A percentile compares a stretch with the other conserved stretches of the same genome.
These are phyloP conservation scores for Eudorina sp. DNA, from an alignment of 139 green algal genomes.

Conservation along the genomic window DNA sequence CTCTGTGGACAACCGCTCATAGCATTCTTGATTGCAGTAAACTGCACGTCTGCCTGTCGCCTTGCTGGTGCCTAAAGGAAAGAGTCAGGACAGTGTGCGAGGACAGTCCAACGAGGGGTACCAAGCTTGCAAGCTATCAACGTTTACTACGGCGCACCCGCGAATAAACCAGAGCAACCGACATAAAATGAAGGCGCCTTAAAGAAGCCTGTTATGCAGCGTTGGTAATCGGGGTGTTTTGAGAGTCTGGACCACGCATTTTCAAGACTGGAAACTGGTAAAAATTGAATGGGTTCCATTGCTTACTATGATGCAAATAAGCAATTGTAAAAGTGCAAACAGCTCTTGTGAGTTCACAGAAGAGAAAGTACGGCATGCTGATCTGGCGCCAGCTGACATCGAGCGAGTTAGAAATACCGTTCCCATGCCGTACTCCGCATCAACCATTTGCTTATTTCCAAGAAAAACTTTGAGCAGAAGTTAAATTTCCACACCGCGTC, in stretches of 20 bases:
- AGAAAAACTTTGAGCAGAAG: no score
- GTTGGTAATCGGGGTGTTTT: not conserved
- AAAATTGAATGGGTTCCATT: not conserved
- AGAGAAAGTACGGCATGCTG: no score
- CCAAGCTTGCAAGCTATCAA: not conserved
- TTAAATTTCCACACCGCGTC: no score
- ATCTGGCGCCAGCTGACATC: no score
- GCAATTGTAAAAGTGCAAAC: no score
- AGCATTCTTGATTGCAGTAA: not conserved
- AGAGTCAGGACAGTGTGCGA: not conserved
- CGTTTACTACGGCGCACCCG: constrained; percentile 5
- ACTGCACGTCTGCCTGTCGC: constrained; percentile 1
- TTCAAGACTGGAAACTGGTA: not conserved
- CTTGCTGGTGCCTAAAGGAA: constrained; percentile 5
- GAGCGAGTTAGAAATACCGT: no score
- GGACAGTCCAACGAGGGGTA: no score
- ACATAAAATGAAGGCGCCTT: constrained; percentile 3
- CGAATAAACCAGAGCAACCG: not conserved
- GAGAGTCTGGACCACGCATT: not conserved
- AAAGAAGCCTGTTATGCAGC: constrained; percentile 7
- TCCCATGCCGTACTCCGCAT: no score
- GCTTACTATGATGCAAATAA: not conserved
- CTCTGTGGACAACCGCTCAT: not conserved
- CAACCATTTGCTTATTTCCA: no score
- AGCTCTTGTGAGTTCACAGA: no score